Evolutionary conservation across 2,329 filamentous ascomycete genomes (phyloP).

Genomic region (Pestalotiopsis sp.): DNA sequence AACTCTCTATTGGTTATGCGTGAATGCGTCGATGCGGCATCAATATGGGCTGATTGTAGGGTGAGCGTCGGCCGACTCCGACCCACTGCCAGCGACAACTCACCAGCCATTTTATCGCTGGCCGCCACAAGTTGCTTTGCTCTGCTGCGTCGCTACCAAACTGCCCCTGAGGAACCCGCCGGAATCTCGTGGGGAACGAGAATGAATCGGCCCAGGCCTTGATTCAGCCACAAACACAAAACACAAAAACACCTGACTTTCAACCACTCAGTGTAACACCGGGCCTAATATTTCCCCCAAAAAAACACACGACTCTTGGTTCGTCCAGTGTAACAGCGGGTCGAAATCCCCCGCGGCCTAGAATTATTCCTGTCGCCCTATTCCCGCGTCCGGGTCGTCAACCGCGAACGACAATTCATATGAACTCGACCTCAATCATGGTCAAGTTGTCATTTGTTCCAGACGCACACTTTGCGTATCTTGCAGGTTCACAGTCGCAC

Average conservation of each 20-base stretch:
- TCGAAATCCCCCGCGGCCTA: too few species aligned
- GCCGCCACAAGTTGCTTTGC: neutral
- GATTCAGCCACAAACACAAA: neutral
- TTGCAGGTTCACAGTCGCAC: too few species aligned
- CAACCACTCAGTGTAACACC: neutral
- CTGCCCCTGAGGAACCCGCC: neutral
- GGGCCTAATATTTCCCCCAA: neutral
- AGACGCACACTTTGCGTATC: too few species aligned
- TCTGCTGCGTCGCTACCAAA: neutral
- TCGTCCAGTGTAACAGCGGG: too few species aligned
- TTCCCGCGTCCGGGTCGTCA: too few species aligned
- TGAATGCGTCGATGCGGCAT: neutral
- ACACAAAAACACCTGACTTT: neutral
- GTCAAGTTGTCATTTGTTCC: too few species aligned
- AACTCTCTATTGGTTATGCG: slow-evolving; percentile 5
- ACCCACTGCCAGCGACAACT: neutral
- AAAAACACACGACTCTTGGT: neutral
- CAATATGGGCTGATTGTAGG: slow-evolving; percentile 16
- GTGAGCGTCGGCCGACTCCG: slow-evolving; percentile 16
- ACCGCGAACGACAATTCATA: too few species aligned
- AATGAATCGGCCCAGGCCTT: neutral
- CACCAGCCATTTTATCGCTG: neutral
- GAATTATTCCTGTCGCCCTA: too few species aligned
- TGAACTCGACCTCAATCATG: too few species aligned
- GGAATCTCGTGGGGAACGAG: neutral